phyloP scores from a whole-genome alignment of 2,329 filamentous ascomycete genomes.

The Colletotrichum sp. region DNA sequence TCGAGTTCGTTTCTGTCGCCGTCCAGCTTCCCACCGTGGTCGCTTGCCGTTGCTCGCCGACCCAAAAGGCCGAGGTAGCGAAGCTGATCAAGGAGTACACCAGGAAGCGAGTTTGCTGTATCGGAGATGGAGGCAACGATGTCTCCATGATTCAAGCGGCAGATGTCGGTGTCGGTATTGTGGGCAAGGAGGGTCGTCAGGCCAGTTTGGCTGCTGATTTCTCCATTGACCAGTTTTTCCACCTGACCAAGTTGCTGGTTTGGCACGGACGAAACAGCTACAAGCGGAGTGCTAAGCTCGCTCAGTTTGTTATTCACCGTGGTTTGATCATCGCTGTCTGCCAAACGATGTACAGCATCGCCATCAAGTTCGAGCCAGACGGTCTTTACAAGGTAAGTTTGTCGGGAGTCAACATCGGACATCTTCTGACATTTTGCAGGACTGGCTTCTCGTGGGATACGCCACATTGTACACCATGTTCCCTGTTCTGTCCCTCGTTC shows the following conservation, averaged over 20 bases:
- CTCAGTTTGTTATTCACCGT: constrained; percentile 97
- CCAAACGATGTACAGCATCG: constrained; percentile 97
- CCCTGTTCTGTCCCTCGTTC: constrained; percentile 90
- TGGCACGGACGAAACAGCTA: constrained; percentile 99
- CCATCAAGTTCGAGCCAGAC: constrained; percentile 89
- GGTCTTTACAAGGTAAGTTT: constrained; percentile 77
- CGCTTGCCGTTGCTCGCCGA: constrained; percentile 94
- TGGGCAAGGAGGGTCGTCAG: constrained; percentile 96
- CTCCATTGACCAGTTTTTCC: constrained; percentile 92
- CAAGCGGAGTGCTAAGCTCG: constrained; percentile 92
- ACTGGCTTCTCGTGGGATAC: constrained; percentile 97
- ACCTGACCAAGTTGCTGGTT: constrained; percentile 94
- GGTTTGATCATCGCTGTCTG: constrained; percentile 94
- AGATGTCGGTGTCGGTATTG: constrained; percentile 96
- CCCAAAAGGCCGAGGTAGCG: constrained; percentile 94
- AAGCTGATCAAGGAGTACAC: constrained; percentile 89
- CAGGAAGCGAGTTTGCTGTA: constrained; percentile 95
- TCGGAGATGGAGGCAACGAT: constrained; percentile 97
- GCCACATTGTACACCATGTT: constrained; percentile 94
- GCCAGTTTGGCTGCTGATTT: constrained; percentile 96
- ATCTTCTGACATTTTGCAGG: constrained; percentile 46
- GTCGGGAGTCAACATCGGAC: neutral
- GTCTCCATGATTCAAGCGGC: constrained; percentile 99
- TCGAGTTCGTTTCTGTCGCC: constrained; percentile 86
- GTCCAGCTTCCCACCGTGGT: constrained; percentile 91